Base-by-base conservation (phyloP, 129 eudicot species). In the Glebionis coronaria region DNA sequence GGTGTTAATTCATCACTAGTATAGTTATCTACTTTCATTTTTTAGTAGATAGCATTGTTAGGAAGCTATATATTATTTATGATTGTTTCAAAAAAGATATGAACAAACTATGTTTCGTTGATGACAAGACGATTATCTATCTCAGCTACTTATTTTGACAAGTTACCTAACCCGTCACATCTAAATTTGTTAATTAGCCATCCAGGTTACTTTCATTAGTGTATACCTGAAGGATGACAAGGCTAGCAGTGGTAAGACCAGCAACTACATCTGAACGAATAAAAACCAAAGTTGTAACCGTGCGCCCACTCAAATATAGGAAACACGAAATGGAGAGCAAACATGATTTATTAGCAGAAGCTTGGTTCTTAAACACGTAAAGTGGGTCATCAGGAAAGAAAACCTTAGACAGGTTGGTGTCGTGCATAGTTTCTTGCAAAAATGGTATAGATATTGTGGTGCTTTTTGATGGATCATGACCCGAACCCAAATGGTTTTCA, bases 211-310 rank as follows among this genome's bases (percentile, higher is more conserved):
- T n/a, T n/a, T n/a, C n/a, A n/a, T n/a, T n/a, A n/a, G n/a, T n/a
- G 10, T 3, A 28, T 69, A 82, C 87, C 82, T 82, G 87, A 45
- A 83, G 87, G 49, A 82, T 82, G 38, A 83, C 80, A 51, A 82
- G 76, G 62, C 87, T 82, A 42, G 83, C 80, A 59, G 78, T 82
- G 53, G 87, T 82, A 27, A 82, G 72, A 27, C 87, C 87, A 11
- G 87, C 47, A 50, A 82, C 69, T 54, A 73, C 80, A 64, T 82
- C 87, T 9, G 82, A 82, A 2, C 65, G 73, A 27, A 82, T n/a
- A 51, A 23, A 74, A 73, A 29, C 49, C 16, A 31, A 82, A 27
- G 49, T 51, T 61, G 67, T 82, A 82, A 44, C 31, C 27, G 45
- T 69, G 81, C n/a, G 70, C 77, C 87, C 87, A 82, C 14, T 66